Percentiles rank a stretch among this genome's conserved stretches.
Conservation (phyloP, 176 grass and related monocot genomes). For the Alopecurus myosuroides region DNA sequence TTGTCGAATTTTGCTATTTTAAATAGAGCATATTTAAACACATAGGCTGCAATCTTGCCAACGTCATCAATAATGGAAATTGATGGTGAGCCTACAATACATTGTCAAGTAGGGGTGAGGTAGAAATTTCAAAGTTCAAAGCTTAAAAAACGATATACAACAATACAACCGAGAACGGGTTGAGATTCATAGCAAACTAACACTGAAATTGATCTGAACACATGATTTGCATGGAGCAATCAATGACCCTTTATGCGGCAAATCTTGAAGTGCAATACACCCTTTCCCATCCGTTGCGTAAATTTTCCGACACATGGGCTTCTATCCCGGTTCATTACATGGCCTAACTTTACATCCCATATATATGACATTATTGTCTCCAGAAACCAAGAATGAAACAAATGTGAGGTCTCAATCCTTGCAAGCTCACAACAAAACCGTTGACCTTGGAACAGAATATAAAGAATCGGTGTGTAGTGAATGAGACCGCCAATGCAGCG, state of each 20-base stretch:
- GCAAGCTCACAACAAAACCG: slow-evolving; percentile 76
- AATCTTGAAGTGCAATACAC: not conserved
- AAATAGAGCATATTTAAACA: too few relatives aligned
- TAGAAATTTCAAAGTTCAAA: too few relatives aligned
- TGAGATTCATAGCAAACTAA: too few relatives aligned
- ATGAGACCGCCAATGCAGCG: slow-evolving; percentile 29
- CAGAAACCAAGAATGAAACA: slow-evolving; percentile 36
- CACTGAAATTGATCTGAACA: too few relatives aligned
- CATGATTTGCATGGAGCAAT: not conserved
- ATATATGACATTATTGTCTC: slow-evolving; percentile 37
- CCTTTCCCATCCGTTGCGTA: slow-evolving; percentile 6
- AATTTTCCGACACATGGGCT: not conserved
- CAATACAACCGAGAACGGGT: too few relatives aligned
- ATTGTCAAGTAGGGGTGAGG: too few relatives aligned
- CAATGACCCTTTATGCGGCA: not conserved
- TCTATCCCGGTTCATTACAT: not conserved
- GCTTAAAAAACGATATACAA: too few relatives aligned
- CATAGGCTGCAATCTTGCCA: too few relatives aligned
- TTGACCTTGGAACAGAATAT: slow-evolving; percentile 38
- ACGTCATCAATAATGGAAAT: too few relatives aligned
- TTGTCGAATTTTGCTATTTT: too few relatives aligned
- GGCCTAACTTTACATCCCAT: slow-evolving; percentile 49
- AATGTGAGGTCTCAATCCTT: slow-evolving; percentile 24
- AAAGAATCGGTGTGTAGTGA: slow-evolving; percentile 51
- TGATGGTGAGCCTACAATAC: too few relatives aligned